phyloP scores from a whole-genome alignment of 78 protist species.

The Emiliania huxleyi region DNA sequence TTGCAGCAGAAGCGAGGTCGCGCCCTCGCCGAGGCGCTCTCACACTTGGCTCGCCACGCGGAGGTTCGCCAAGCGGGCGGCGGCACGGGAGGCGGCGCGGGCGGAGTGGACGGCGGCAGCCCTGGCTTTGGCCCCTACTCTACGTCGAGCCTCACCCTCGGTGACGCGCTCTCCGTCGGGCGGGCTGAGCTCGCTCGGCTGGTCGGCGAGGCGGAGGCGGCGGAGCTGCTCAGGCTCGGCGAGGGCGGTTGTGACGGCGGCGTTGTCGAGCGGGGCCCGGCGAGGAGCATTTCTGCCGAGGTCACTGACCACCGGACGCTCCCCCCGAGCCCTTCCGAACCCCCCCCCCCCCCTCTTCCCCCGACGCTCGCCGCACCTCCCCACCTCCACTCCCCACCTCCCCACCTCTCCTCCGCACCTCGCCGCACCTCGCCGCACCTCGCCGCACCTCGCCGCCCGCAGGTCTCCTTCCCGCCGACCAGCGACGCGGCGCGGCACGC shows the following conservation, averaged over 20 bases:
- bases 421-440: no score
- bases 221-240: neutral
- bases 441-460: no score
- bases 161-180: neutral
- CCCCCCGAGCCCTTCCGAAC: no score
- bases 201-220: neutral
- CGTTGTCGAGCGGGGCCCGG: neutral
- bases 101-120: no score
- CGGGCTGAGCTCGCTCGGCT: neutral
- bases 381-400: no score
- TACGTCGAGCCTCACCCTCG: no score
- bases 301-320: no score
- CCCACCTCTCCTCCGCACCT: no score
- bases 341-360: no score
- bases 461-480: neutral
- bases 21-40: neutral
- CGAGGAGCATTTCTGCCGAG: neutral
- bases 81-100: neutral
- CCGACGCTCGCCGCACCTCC: no score
- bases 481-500: neutral
- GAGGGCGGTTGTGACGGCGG: neutral
- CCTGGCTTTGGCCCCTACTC: no score
- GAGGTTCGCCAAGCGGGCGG: neutral
- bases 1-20: neutral
- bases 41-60: no score